These are phyloP conservation scores for Clitoria ternatea DNA, from an alignment of 306 rosid species.

Conservation along the genomic window DNA sequence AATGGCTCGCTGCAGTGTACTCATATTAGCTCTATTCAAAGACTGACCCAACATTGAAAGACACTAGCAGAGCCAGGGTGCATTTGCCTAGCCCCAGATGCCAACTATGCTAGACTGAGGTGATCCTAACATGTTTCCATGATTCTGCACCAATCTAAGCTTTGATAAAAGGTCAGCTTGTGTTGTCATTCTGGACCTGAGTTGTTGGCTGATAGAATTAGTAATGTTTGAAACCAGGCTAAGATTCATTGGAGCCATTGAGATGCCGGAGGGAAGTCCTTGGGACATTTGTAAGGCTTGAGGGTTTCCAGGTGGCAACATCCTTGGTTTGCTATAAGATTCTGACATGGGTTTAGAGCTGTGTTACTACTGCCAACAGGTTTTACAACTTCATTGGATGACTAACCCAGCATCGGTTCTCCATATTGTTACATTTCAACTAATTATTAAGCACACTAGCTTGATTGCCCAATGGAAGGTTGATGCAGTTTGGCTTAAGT, in stretches of 20 bases:
- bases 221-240: slow-evolving; percentile 52
- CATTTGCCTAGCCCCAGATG: slow-evolving; percentile 67
- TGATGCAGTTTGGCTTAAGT: slow-evolving; percentile 46
- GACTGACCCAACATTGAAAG: slow-evolving; percentile 75
- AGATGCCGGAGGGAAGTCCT: slow-evolving; percentile 66
- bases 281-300: slow-evolving; percentile 93
- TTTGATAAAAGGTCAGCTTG: slow-evolving; percentile 43
- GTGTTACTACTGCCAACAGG: slow-evolving; percentile 44
- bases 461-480: slow-evolving; percentile 49
- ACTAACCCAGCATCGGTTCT: slow-evolving; percentile 58
- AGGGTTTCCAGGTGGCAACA: slow-evolving; percentile 84
- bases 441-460: slow-evolving; percentile 43
- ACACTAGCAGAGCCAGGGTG: slow-evolving; percentile 56
- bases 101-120: slow-evolving; percentile 64
- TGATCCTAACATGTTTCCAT: slow-evolving; percentile 51
- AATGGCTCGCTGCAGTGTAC: slow-evolving; percentile 60
- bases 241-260: slow-evolving; percentile 63
- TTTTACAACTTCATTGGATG: slow-evolving; percentile 60
- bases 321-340: slow-evolving; percentile 64
- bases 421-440: slow-evolving; percentile 73
- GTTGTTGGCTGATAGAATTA: slow-evolving; percentile 56
- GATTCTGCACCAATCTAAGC: slow-evolving; percentile 42
- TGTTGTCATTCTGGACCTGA: slow-evolving; percentile 43
- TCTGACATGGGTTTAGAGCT: slow-evolving; percentile 61
- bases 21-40: slow-evolving; percentile 58